These are phyloP conservation scores for Mikania micrantha DNA, from an alignment of 129 eudicot genomes.

Conservation along the genomic window DNA sequence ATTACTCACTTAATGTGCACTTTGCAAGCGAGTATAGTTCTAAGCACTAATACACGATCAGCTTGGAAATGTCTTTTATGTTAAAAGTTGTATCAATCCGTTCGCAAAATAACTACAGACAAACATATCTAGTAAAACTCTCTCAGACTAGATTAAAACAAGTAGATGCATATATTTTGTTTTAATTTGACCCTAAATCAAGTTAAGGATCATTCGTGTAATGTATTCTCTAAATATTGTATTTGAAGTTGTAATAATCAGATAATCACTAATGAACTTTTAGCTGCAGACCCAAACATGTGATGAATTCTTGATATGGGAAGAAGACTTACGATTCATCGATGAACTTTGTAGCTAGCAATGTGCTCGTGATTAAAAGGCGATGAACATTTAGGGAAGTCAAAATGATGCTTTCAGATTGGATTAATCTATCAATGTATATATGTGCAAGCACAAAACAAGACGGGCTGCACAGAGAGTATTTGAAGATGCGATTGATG, in stretches of 20 bases:
- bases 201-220: too few species aligned
- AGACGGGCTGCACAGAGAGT: constrained; percentile 73
- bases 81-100: not conserved
- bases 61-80: not conserved
- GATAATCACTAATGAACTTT: not conserved
- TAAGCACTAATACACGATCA: too few species aligned
- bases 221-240: not conserved
- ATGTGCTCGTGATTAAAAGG: constrained; percentile 61
- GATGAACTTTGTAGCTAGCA: constrained; percentile 74
- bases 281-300: not conserved
- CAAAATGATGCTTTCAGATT: constrained; percentile 29
- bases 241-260: not conserved
- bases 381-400: constrained; percentile 73
- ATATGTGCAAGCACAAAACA: constrained; percentile 68
- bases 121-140: too few species aligned
- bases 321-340: constrained; percentile 72
- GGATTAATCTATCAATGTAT: constrained; percentile 55
- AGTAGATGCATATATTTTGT: too few species aligned
- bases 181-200: too few species aligned
- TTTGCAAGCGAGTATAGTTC: not conserved
- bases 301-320: not conserved
- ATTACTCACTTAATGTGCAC: not conserved
- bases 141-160: too few species aligned
- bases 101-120: not conserved
- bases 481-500: constrained; percentile 59